Evolutionary conservation across 257 asterid genomes (phyloP).

Genomic region (Vinca minor): DNA sequence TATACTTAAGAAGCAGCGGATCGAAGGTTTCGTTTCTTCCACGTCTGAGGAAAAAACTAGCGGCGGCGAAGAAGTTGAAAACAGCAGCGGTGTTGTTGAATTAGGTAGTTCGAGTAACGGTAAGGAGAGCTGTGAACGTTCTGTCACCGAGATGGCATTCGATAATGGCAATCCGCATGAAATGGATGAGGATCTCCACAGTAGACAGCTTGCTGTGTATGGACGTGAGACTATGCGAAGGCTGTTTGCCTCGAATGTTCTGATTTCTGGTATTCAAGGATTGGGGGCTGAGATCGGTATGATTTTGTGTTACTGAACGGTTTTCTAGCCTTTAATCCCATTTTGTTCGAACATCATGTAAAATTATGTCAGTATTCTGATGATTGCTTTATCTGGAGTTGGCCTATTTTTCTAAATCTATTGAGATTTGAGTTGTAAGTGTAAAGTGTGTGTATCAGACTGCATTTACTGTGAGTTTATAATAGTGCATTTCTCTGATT

Average conservation of each 20-base stretch:
- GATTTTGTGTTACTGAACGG: background rate
- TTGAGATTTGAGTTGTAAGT: too few relatives aligned
- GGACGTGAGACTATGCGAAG: conserved; percentile 94
- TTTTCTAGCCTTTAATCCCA: background rate
- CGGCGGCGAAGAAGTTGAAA: conserved; percentile 16
- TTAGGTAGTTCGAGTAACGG: conserved; percentile 27
- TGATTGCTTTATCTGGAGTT: too few relatives aligned
- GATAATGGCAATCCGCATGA: conserved; percentile 67
- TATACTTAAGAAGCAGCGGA: conserved; percentile 50
- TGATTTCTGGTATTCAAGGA: conserved; percentile 86
- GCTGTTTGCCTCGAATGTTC: conserved; percentile 78
- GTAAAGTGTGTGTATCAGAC: too few relatives aligned
- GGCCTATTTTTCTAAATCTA: too few relatives aligned
- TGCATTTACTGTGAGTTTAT: too few relatives aligned
- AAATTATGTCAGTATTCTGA: too few relatives aligned
- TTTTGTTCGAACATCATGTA: background rate
- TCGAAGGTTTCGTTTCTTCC: conserved; percentile 26
- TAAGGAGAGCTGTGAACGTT: conserved; percentile 34
- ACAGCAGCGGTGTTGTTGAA: conserved; percentile 22
- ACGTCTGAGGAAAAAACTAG: conserved; percentile 25
- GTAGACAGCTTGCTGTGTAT: conserved; percentile 91
- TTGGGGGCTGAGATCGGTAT: conserved; percentile 89
- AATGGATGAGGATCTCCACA: conserved; percentile 96
- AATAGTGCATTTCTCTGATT: too few relatives aligned
- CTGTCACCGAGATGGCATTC: conserved; percentile 72